Percentiles rank a stretch among this genome's conserved stretches.
Evolutionary conservation across 2,329 filamentous ascomycete species (phyloP).

Genomic region (Ophiocordyceps camponoti-rufipedis): DNA sequence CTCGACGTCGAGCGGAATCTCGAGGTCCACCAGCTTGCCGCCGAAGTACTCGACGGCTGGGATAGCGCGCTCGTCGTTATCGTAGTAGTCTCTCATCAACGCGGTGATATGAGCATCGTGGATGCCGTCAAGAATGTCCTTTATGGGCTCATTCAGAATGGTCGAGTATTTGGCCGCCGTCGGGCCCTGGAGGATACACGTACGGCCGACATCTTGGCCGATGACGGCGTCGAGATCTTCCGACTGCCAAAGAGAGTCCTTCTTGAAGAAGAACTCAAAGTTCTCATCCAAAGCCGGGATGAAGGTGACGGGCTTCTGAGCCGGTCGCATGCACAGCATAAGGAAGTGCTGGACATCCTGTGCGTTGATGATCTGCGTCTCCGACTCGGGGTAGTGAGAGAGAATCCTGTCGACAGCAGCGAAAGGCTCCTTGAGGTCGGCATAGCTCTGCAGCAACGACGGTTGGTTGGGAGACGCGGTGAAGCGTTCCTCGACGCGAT

Average conservation of each 20-base stretch:
- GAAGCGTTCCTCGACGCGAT: constrained; percentile 92
- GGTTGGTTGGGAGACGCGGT: constrained; percentile 51
- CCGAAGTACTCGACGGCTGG: constrained; percentile 91
- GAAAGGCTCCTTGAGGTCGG: constrained; percentile 72
- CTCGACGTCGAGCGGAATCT: constrained; percentile 61
- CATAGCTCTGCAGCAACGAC: constrained; percentile 77
- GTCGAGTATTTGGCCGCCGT: constrained; percentile 84
- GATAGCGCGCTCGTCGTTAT: constrained; percentile 51
- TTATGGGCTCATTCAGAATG: constrained; percentile 78
- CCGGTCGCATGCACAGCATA: constrained; percentile 73
- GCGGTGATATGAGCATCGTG: constrained; percentile 73
- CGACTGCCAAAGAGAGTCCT: constrained; percentile 98
- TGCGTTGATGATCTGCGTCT: constrained; percentile 86
- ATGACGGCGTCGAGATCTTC: constrained; percentile 94
- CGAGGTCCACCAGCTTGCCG: constrained; percentile 59
- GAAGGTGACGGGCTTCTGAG: constrained; percentile 93
- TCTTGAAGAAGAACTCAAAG: constrained; percentile 99
- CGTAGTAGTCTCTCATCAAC: constrained; percentile 66
- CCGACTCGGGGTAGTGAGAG: constrained; percentile 67
- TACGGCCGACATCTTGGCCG: constrained; percentile 86
- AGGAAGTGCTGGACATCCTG: constrained; percentile 97
- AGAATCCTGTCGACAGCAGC: constrained; percentile 62
- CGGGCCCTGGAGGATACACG: constrained; percentile 90
- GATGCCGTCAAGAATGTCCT: constrained; percentile 83
- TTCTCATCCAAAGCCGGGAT: constrained; percentile 91